Percentiles rank a stretch among this genome's conserved stretches.
phyloP scores from a whole-genome alignment of 2,329 filamentous ascomycete genomes.

The Lecanicillium sp. region DNA sequence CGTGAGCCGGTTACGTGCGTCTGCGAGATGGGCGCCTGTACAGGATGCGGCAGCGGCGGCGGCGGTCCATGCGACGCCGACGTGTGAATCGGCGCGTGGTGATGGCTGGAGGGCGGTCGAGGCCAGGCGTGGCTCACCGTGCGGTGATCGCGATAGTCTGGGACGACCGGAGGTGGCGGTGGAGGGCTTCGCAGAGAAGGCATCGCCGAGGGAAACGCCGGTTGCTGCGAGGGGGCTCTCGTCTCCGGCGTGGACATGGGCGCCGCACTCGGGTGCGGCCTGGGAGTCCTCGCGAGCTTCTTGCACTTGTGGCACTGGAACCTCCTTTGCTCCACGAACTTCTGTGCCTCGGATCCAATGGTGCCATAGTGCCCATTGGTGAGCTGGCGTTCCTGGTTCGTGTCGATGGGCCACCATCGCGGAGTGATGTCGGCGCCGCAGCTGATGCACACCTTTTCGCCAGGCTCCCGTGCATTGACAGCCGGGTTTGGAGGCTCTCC shows the following conservation, averaged over 20 bases:
- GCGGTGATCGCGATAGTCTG: conserved; percentile 23
- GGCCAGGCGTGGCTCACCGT: conserved; percentile 17
- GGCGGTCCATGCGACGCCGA: conserved; percentile 2
- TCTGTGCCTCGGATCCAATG: conserved; percentile 50
- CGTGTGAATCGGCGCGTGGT: neutral
- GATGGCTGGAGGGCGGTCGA: conserved; percentile 14
- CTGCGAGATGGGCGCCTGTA: conserved; percentile 8
- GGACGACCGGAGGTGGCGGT: conserved; percentile 16
- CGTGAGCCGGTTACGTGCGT: conserved; percentile 19
- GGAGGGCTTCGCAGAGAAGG: conserved; percentile 26
- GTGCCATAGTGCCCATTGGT: conserved; percentile 46
- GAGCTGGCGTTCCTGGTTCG: conserved; percentile 44
- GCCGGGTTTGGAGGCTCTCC: conserved; percentile 23
- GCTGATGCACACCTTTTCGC: conserved; percentile 54
- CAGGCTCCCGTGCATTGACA: conserved; percentile 29
- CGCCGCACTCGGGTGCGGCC: conserved; percentile 20
- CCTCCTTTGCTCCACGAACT: conserved; percentile 53
- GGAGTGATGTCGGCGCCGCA: conserved; percentile 67
- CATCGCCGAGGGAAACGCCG: conserved; percentile 13
- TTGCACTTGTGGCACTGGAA: conserved; percentile 74
- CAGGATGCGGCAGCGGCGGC: conserved; percentile 14
- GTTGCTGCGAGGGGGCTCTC: conserved; percentile 2
- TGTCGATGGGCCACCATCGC: conserved; percentile 62
- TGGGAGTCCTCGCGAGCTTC: conserved; percentile 45
- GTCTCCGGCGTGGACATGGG: conserved; percentile 14